Evolutionary conservation across 345 rosid genomes (phyloP), one percentile per base, ranked within the genome.

Genomic region (Pelargonium nanum): DNA sequence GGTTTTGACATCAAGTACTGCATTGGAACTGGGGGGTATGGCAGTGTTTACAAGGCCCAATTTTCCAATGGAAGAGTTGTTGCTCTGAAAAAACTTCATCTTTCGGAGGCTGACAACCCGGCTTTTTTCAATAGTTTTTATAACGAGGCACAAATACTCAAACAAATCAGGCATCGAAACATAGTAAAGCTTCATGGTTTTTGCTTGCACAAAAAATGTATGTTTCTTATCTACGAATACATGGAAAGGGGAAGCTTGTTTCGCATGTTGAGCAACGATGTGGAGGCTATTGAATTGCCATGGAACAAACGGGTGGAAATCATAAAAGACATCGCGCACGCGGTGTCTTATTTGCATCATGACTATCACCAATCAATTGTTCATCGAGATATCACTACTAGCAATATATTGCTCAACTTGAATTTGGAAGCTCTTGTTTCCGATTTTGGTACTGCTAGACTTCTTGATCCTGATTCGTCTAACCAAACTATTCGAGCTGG

Each of bases 371-470:
- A 0, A 16, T 53, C 64, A 0, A 26, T 60, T 3, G 52, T 60
- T 23, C 64, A 60, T 24, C 53, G 64, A 40, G 53, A 59, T 52
- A 40, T 59, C 30, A 30, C 53, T 0, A 59, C 51, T 52, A 40
- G 5, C 23, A 59, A 59, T 52, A 40, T 59, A 4, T 26, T 40
- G 26, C 34, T 59, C 12, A 59, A 60, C 55, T 5, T 7, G 8
- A 21, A 40, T 19, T 8, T 21, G 20, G 7, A 45, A 48, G 64
- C 55, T 60, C 45, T 60, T 60, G 28, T 60, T 16, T 48, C 64
- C 22, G 55, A 60, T 6, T 60, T 60, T 6, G 55, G 55, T 22
- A 48, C 45, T 51, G 50, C 64, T 22, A 60, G 64, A 26, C 22
- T 60, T 26, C 45, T 60, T 13, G 40, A 48, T 24, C 55, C 55